These are phyloP conservation scores for Phaeodactylum tricornutum DNA, from an alignment of 108 stramenopile genomes.

Conservation along the genomic window DNA sequence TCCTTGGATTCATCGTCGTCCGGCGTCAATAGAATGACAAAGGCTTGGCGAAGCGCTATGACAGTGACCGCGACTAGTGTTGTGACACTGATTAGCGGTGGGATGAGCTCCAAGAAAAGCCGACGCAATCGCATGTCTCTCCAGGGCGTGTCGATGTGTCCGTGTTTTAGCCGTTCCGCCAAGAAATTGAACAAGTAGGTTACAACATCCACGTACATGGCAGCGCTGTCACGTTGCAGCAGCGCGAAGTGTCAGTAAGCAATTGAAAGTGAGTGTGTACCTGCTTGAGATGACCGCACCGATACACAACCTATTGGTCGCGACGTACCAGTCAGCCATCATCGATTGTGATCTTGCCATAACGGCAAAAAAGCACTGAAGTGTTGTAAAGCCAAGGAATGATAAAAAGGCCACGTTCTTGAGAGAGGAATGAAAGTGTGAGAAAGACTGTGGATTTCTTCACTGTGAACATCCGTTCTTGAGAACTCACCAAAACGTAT, in stretches of 20 bases:
- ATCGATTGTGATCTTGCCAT: constrained; percentile 48
- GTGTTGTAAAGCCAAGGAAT: constrained; percentile 39
- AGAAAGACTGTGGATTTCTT: no score
- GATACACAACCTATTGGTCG: no score
- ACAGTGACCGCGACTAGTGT: constrained; percentile 34
- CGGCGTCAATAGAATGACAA: constrained; percentile 18
- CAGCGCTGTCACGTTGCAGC: constrained; percentile 41
- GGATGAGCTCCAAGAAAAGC: constrained; percentile 47
- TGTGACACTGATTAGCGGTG: constrained; percentile 39
- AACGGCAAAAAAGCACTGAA: constrained; percentile 35
- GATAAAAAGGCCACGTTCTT: constrained; percentile 62
- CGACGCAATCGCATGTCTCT: constrained; percentile 23
- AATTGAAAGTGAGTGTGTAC: no score
- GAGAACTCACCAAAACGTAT: no score
- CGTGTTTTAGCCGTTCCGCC: constrained; percentile 43
- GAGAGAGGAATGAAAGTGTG: no score
- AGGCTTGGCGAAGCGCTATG: constrained; percentile 12
- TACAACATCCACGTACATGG: constrained; percentile 59
- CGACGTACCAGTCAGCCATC: no score
- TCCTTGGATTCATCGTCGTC: constrained; percentile 15
- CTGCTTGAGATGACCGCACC: no score
- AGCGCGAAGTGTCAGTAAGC: no score
- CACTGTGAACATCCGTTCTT: no score
- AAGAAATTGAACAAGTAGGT: constrained; percentile 57
- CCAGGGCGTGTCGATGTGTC: constrained; percentile 13